These are phyloP conservation scores for Solanum hybrid DNA, from an alignment of 305 asterid genomes.

Conservation along the genomic window DNA sequence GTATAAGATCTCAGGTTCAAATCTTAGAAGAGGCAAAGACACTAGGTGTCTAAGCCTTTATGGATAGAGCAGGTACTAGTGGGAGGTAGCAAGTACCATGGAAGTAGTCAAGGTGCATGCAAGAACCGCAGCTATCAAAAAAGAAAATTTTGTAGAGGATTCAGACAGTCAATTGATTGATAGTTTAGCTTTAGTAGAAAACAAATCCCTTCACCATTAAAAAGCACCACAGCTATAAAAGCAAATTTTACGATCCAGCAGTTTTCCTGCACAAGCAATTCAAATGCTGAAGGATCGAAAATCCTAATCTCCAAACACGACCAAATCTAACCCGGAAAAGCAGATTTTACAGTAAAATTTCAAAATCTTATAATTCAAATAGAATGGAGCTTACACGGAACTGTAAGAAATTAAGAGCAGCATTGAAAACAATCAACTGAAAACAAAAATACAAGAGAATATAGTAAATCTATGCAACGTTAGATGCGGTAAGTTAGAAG, in stretches of 20 bases:
- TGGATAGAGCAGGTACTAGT: background rate
- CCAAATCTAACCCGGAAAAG: background rate
- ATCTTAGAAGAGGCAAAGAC: background rate
- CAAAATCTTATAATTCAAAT: background rate
- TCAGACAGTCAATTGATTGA: background rate
- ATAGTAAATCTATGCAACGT: background rate
- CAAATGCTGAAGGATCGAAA: background rate
- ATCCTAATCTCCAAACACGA: background rate
- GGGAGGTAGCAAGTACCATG: background rate
- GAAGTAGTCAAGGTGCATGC: background rate
- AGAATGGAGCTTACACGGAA: background rate
- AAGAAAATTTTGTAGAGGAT: background rate
- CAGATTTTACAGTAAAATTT: background rate
- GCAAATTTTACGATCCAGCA: background rate
- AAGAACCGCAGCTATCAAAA: background rate
- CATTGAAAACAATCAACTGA: background rate
- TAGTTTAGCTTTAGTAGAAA: background rate
- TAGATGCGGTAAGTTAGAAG: background rate
- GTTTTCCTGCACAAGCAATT: background rate
- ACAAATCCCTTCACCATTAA: background rate
- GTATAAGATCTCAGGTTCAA: background rate
- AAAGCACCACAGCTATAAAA: background rate
- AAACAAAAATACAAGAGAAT: background rate
- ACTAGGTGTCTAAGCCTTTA: background rate
- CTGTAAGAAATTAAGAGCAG: background rate